A percentile compares a stretch with the other conserved stretches of the same genome.
Conservation (phyloP, 2,329 filamentous ascomycete species). For the Clarireedia homoeocarpa region DNA sequence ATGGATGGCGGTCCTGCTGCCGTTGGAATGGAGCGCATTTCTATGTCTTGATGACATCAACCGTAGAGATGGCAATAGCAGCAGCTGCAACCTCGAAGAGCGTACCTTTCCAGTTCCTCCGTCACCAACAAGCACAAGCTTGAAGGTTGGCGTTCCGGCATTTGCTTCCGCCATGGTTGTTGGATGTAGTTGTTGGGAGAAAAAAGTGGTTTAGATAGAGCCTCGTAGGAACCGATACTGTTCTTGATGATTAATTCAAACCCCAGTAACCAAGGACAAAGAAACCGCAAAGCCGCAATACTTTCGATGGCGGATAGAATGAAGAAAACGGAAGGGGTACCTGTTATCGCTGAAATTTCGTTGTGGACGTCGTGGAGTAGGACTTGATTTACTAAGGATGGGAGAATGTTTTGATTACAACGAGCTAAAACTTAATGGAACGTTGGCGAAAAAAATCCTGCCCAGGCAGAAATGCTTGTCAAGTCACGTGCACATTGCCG, state of each 20-base stretch:
- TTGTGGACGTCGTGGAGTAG: constrained; percentile 28
- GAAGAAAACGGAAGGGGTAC: constrained; percentile 15
- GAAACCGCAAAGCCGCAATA: neutral
- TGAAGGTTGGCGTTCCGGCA: constrained; percentile 73
- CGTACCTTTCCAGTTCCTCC: constrained; percentile 98
- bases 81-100: neutral
- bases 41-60: constrained; percentile 8
- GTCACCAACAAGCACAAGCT: constrained; percentile 99
- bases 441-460: constrained; percentile 8
- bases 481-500: neutral
- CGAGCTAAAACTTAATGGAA: constrained; percentile 13
- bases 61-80: constrained; percentile 5
- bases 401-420: constrained; percentile 27
- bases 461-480: neutral
- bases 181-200: constrained; percentile 17
- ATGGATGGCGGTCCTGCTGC: constrained; percentile 15
- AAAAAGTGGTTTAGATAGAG: constrained; percentile 23
- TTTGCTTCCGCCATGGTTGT: constrained; percentile 55
- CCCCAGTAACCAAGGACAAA: neutral
- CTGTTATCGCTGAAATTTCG: constrained; percentile 22
- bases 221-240: constrained; percentile 4
- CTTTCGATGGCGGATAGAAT: neutral
- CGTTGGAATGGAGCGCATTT: constrained; percentile 19
- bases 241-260: constrained; percentile 1
- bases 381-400: constrained; percentile 22